phyloP scores from a whole-genome alignment of 208 protist species.

The Leishmania tarentolae region DNA sequence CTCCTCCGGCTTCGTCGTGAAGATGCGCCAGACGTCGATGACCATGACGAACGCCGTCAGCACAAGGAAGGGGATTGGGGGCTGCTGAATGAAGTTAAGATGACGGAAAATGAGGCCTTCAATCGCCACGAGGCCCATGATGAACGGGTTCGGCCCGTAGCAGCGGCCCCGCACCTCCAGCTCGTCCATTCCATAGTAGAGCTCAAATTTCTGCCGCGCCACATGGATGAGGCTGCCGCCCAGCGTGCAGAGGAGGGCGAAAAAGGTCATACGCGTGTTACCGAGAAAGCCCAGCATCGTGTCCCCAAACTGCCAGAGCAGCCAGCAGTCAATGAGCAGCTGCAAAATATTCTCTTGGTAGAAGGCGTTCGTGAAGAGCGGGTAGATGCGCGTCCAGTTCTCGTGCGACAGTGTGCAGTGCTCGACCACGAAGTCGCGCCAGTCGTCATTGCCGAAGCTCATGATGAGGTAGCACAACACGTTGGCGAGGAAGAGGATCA shows the following conservation, averaged over 20 bases:
- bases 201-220: slow-evolving; percentile 79
- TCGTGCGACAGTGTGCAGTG: slow-evolving; percentile 89
- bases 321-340: slow-evolving; percentile 86
- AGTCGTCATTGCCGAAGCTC: slow-evolving; percentile 77
- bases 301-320: slow-evolving; percentile 84
- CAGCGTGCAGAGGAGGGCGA: slow-evolving; percentile 67
- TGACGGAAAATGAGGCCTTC: slow-evolving; percentile 91
- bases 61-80: slow-evolving; percentile 88
- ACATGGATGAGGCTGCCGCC: slow-evolving; percentile 81
- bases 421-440: slow-evolving; percentile 83
- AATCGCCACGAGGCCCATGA: slow-evolving; percentile 83
- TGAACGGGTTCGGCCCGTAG: slow-evolving; percentile 88
- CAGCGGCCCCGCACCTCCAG: slow-evolving; percentile 84
- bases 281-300: slow-evolving; percentile 88
- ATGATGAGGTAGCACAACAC: slow-evolving; percentile 80
- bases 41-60: slow-evolving; percentile 90
- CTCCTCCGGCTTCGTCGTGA: slow-evolving; percentile 80
- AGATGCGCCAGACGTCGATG: slow-evolving; percentile 90
- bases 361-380: slow-evolving; percentile 84
- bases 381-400: slow-evolving; percentile 79
- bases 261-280: slow-evolving; percentile 80
- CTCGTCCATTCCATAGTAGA: slow-evolving; percentile 86
- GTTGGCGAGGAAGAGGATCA: slow-evolving; percentile 82
- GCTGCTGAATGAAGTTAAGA: slow-evolving; percentile 91
- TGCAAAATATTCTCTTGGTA: slow-evolving; percentile 91